Evolutionary conservation across 371 early-diverging fungal species (phyloP), one percentile per base, ranked within the genome.

Genomic region (Parasitella parasitica): DNA sequence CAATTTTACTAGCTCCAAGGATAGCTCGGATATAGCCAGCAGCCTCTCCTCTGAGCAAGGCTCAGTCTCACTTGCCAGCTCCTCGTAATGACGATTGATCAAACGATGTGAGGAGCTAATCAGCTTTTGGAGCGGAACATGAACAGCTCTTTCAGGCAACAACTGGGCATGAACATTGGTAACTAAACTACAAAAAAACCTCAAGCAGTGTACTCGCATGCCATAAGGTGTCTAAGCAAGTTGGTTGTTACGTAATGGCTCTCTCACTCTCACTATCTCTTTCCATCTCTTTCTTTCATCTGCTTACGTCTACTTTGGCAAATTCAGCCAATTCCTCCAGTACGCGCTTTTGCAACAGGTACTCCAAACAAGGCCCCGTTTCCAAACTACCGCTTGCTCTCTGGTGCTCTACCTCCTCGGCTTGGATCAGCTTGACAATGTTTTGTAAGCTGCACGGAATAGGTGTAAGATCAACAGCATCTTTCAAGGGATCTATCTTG

Each of bases 311-410:
- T 7, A 80, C 81, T 76, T 77, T 77, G 54, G 81, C 81, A 56
- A 80, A 80, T 53, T 80, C 81, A 11, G 71, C 81, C 8, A 80
- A 54, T 53, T 80, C 81, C 54, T 80, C 81, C 26, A 80, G 58
- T 1, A 80, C 81, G 41, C 81, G 72, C 37, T 69, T 73, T 28
- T 80, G 81, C 34, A 80, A 57, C 8, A 80, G 54, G 56, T 77
- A 80, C 49, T 80, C 81, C 5, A 80, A 54, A 67, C 81, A 80
- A n/a, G 81, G 81, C 8, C 81, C 81, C 1, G 81, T 80, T 51
- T 77, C 81, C 26, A 80, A 61, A 55, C 71, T 77, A 37, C 77
- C 81, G 37, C 66, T 73, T 9, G 72, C 76, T 30, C 81, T 61
- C 54, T 80, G 69, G 32, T 75, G 72, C 53, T 77, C 81, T 4